Evolutionary conservation across 192 early-diverging fungal species (phyloP).

Genomic region (Coemansia sp.): DNA sequence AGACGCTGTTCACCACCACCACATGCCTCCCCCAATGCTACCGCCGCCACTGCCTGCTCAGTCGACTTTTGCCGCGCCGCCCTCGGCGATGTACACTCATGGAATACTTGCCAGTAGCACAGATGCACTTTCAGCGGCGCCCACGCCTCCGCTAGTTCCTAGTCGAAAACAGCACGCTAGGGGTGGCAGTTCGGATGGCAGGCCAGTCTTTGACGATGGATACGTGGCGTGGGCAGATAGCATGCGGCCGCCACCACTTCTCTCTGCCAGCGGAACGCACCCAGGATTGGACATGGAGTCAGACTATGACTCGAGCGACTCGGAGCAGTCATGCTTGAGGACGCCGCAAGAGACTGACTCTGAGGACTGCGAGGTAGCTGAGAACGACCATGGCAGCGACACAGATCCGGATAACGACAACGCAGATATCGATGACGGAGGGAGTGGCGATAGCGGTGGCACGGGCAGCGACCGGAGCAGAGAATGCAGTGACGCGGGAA

Average conservation of each 20-base stretch:
- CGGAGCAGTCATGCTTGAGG: conserved; percentile 32
- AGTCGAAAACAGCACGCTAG: not conserved
- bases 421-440: conserved; percentile 10
- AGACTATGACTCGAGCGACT: conserved; percentile 33
- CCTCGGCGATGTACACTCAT: not conserved
- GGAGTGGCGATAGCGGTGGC: not conserved
- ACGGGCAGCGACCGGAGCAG: not conserved
- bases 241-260: conserved; percentile 11
- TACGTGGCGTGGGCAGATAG: conserved; percentile 1
- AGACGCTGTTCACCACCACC: not conserved
- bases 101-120: not conserved
- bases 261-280: not conserved
- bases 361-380: conserved; percentile 12
- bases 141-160: conserved; percentile 3
- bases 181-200: not conserved
- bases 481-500: not conserved
- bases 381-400: conserved; percentile 7
- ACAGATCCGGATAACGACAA: not conserved
- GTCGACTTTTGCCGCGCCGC: not conserved
- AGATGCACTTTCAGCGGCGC: not conserved
- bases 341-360: conserved; percentile 39
- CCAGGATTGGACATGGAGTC: conserved; percentile 2
- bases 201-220: not conserved
- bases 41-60: not conserved
- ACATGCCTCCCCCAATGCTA: not conserved